phyloP scores from a whole-genome alignment of 352 stramenopile genomes.

The Globisporangium acanthophoron region DNA sequence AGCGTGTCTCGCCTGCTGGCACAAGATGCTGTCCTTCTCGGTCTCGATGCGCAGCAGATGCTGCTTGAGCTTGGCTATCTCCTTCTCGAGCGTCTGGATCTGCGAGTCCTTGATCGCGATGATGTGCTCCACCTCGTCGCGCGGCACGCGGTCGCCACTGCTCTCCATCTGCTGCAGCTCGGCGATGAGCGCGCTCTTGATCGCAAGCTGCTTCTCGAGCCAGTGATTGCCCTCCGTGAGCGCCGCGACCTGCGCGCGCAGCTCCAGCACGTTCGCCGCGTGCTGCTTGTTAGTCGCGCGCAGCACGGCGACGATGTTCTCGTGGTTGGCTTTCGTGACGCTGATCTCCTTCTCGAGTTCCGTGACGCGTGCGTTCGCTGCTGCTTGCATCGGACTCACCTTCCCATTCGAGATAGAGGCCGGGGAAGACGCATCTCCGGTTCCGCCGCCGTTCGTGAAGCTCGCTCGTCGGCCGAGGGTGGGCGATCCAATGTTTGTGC shows the following conservation, averaged over 20 bases:
- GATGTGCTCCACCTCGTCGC: slow-evolving; percentile 35
- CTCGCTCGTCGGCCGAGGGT: slow-evolving; percentile 30
- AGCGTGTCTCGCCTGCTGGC: slow-evolving; percentile 41
- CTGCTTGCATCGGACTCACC: slow-evolving; percentile 1
- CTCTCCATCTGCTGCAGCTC: slow-evolving; percentile 43
- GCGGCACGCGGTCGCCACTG: slow-evolving; percentile 24
- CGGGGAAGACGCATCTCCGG: not conserved
- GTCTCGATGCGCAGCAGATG: slow-evolving; percentile 32
- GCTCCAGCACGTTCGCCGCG: slow-evolving; percentile 54
- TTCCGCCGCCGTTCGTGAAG: slow-evolving; percentile 7
- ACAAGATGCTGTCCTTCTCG: slow-evolving; percentile 57
- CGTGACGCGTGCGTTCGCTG: slow-evolving; percentile 23
- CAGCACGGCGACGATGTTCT: slow-evolving; percentile 63
- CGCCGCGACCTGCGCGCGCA: slow-evolving; percentile 52
- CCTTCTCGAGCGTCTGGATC: slow-evolving; percentile 52
- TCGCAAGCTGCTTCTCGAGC: slow-evolving; percentile 52
- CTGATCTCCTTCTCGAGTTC: slow-evolving; percentile 63
- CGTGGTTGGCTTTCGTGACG: slow-evolving; percentile 56
- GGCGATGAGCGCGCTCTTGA: slow-evolving; percentile 48
- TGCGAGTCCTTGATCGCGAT: slow-evolving; percentile 47
- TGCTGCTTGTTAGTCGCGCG: slow-evolving; percentile 69
- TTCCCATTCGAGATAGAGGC: not conserved
- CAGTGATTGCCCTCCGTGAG: slow-evolving; percentile 55
- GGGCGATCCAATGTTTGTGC: slow-evolving; percentile 25
- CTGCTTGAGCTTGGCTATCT: slow-evolving; percentile 43